Conservation (phyloP, 495 filamentous ascomycete species). For the Friedmanniomyces endolithicus region DNA sequence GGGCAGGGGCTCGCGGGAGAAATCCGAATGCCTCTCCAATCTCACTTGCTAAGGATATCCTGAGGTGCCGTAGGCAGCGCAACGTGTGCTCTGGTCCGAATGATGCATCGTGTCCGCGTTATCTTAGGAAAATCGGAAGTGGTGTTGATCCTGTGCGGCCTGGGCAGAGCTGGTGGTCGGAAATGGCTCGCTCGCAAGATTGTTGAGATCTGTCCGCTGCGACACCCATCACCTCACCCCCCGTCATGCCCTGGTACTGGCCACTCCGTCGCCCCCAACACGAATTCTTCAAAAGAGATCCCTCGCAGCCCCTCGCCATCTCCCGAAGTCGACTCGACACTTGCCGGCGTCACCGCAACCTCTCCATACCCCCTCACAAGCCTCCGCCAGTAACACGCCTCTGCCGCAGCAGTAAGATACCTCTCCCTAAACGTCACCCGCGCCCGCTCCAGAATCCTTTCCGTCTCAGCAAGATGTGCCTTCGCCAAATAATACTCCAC, state of each 20-base stretch:
- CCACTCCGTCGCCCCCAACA: background rate
- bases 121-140: too few relatives aligned
- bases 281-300: background rate
- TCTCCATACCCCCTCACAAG: slow-evolving; percentile 38
- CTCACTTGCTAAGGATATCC: too few relatives aligned
- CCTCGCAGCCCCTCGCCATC: background rate
- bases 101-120: too few relatives aligned
- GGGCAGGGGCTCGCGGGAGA: too few relatives aligned
- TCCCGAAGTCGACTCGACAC: background rate
- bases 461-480: slow-evolving; percentile 31
- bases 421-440: slow-evolving; percentile 44
- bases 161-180: too few relatives aligned
- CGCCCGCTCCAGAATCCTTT: slow-evolving; percentile 40
- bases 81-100: too few relatives aligned
- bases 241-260: background rate
- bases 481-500: slow-evolving; percentile 41
- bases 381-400: slow-evolving; percentile 49
- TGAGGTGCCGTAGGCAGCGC: too few relatives aligned
- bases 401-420: slow-evolving; percentile 48
- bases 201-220: too few relatives aligned
- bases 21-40: too few relatives aligned
- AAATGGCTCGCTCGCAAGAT: too few relatives aligned
- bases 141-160: too few relatives aligned
- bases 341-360: background rate
- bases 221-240: too few relatives aligned